phyloP scores from a whole-genome alignment of 495 filamentous ascomycete species.

The Xylaria acuta region DNA sequence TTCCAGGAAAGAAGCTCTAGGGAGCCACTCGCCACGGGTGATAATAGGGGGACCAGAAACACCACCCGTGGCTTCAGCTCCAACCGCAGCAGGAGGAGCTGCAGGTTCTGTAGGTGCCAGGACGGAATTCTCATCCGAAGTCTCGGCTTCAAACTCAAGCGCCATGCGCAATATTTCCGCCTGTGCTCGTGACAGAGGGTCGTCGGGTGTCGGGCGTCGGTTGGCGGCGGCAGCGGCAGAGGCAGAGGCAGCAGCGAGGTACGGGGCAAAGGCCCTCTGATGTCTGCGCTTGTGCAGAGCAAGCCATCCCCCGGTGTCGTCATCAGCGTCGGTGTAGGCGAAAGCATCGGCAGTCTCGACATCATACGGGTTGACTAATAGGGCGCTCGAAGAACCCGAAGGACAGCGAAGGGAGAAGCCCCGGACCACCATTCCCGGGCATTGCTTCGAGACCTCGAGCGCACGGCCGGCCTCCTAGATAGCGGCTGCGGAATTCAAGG shows the following conservation, averaged over 20 bases:
- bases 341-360: neutral
- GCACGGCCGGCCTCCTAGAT: constrained; percentile 7
- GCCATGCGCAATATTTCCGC: neutral
- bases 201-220: neutral
- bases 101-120: neutral
- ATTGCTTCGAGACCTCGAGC: neutral
- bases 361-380: constrained; percentile 16
- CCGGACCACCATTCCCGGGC: neutral
- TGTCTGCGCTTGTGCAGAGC: constrained; percentile 5
- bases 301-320: constrained; percentile 10
- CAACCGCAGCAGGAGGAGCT: neutral
- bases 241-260: neutral
- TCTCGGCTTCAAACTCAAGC: neutral
- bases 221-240: neutral
- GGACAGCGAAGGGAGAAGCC: constrained; percentile 9
- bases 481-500: neutral
- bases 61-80: neutral
- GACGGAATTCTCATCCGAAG: neutral
- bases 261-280: neutral
- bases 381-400: neutral
- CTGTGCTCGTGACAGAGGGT: neutral
- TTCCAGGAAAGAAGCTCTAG: constrained; percentile 10
- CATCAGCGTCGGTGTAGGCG: neutral
- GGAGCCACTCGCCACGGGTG: neutral
- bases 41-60: neutral